phyloP scores from a whole-genome alignment of 306 rosid genomes.

The Lathyrus oleraceus region DNA sequence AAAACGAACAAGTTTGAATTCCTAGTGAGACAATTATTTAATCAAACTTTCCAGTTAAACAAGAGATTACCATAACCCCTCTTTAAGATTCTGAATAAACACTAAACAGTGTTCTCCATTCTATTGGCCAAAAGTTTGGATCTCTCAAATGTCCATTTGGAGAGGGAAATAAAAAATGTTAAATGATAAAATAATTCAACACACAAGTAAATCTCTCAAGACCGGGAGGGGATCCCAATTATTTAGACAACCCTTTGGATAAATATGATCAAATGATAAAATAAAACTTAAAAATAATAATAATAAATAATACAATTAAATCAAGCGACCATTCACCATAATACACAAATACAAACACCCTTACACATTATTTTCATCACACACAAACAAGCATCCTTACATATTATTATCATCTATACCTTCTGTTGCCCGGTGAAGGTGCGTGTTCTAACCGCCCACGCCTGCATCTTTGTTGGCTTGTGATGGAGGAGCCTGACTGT shows the following conservation, averaged over 20 bases:
- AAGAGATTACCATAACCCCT: too few species aligned
- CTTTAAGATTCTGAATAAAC: too few species aligned
- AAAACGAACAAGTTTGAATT: too few species aligned
- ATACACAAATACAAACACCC: neutral
- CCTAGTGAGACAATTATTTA: too few species aligned
- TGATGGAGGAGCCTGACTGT: neutral
- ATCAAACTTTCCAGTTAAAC: too few species aligned
- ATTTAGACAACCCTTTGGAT: neutral
- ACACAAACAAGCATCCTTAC: neutral
- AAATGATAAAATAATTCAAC: too few species aligned
- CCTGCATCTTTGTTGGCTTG: neutral
- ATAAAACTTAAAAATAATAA: neutral
- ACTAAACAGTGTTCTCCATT: too few species aligned
- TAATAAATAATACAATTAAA: conserved; percentile 11
- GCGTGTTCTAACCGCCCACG: neutral
- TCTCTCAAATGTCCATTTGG: too few species aligned
- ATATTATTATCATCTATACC: conserved; percentile 5
- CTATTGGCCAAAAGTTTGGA: too few species aligned
- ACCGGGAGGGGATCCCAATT: too few species aligned
- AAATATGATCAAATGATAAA: neutral
- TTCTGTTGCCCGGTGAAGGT: neutral
- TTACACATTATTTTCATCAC: conserved; percentile 6
- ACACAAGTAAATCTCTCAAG: too few species aligned
- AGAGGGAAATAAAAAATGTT: too few species aligned
- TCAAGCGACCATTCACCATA: neutral